Base-by-base conservation (phyloP, 306 rosid species). In the Styphnolobium japonicum region DNA sequence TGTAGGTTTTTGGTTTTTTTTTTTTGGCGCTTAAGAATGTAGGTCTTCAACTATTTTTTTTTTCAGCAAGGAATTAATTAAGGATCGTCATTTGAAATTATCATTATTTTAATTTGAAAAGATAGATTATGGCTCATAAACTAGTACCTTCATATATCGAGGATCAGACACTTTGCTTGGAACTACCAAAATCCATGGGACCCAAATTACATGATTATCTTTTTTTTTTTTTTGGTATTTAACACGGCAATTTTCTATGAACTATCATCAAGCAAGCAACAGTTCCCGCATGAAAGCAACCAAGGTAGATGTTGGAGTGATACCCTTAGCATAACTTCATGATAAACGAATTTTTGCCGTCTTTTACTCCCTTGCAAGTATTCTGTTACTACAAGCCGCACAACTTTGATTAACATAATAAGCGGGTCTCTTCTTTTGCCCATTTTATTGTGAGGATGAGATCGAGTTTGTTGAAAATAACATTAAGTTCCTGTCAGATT, bases 401-500 rank as follows among this genome's bases (percentile, higher is more conserved):
- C 19, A 64, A 77, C 79, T 63, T 48, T 63, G 46, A 42, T 11
- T 4, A 78, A 22, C 34, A 10, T 77, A 69, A 52, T 4, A 62
- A 71, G 61, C 48, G 25, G 75, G 57, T 57, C 27, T 56, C 51
- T 19, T 71, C 19, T 42, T 43, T 49, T 83, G 40, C 58, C 52
- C 61, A 56, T 73, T 72, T 78, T 25, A 48, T 83, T 65, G 43
- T 55, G 65, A 69, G 82, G 60, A 46, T 46, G 62, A 57, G 22
- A 63, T 43, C 2, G 56, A 22, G 21, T 49, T 49, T 49, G 56
- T 49, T 7, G 46, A 73, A 51, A 42, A 78, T 51, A 46, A 73
- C 19, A 74, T 49, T 25, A 60, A 29, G 46, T 53, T 63, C 60
- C 58, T 58, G 15, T 81, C 89, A 92, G 81, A 90, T 90, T 73